These are phyloP conservation scores for Kuraishia molischiana DNA, from an alignment of 805 yeast species.

Conservation along the genomic window DNA sequence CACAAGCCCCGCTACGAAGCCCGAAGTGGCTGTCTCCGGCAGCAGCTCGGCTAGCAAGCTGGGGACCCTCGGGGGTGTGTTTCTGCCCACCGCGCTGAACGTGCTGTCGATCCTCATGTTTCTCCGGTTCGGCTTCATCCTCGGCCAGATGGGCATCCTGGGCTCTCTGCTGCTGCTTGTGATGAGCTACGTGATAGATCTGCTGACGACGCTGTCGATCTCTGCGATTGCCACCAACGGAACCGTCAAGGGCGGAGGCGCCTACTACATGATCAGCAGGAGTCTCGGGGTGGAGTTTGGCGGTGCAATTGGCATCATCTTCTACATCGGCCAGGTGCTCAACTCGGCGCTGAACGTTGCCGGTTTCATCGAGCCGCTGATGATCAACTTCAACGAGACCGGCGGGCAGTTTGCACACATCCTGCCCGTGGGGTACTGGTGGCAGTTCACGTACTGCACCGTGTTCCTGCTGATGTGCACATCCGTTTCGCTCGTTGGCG, in stretches of 20 bases:
- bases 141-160: constrained; percentile 87
- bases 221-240: constrained; percentile 98
- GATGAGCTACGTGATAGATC: constrained; percentile 70
- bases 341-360: constrained; percentile 91
- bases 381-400: constrained; percentile 62
- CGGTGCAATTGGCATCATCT: constrained; percentile 92
- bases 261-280: constrained; percentile 93
- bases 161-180: constrained; percentile 64
- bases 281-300: constrained; percentile 97
- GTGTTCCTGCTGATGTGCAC: constrained; percentile 61
- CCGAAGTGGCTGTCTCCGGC: too few relatives aligned
- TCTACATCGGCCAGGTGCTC: constrained; percentile 88
- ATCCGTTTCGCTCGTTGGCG: constrained; percentile 69
- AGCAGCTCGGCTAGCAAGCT: too few relatives aligned
- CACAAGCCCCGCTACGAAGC: too few relatives aligned
- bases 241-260: constrained; percentile 96
- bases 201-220: constrained; percentile 79
- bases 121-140: constrained; percentile 86
- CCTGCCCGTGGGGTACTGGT: constrained; percentile 59
- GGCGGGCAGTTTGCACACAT: constrained; percentile 46
- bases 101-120: constrained; percentile 93
- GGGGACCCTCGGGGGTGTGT: constrained; percentile 82
- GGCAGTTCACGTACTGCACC: constrained; percentile 66
- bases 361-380: constrained; percentile 86
- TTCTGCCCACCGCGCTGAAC: constrained; percentile 87